Percentiles rank a stretch among this genome's conserved stretches.
Conservation (phyloP, 2,329 filamentous ascomycete species). For the Trichoderma hamatum region DNA sequence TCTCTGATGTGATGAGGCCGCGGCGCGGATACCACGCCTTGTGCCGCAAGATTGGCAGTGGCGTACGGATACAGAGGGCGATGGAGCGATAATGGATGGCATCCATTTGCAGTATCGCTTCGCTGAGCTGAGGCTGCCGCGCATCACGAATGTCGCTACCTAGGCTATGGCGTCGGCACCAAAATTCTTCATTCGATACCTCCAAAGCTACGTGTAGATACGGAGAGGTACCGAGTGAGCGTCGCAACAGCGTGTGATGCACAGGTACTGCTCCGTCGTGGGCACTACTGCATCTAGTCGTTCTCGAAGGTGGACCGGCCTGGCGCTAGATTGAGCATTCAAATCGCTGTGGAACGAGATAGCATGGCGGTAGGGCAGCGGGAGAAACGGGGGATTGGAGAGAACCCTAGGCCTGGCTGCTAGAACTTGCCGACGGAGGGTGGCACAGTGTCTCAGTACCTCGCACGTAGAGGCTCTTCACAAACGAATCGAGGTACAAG, state of each 20-base stretch:
- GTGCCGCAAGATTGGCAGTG: not conserved
- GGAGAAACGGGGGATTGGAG: slow-evolving; percentile 22
- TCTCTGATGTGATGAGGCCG: not conserved
- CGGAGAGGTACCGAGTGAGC: slow-evolving; percentile 16
- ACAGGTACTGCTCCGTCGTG: slow-evolving; percentile 5
- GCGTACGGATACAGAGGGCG: not conserved
- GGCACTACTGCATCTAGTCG: slow-evolving; percentile 14
- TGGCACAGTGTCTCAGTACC: not conserved
- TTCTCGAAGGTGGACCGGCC: slow-evolving; percentile 15
- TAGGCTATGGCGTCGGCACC: not conserved
- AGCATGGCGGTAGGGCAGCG: slow-evolving; percentile 28
- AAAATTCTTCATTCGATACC: not conserved
- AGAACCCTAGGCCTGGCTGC: slow-evolving; percentile 22
- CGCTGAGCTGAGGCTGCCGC: not conserved
- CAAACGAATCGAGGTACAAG: not conserved
- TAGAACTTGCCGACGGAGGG: slow-evolving; percentile 10
- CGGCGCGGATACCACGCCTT: not conserved
- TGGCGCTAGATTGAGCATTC: slow-evolving; percentile 25
- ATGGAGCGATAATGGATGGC: not conserved
- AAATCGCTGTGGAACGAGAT: slow-evolving; percentile 25
- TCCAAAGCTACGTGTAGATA: not conserved
- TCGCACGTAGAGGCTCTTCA: not conserved
- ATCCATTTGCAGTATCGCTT: not conserved
- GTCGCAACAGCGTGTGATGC: not conserved
- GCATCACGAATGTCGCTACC: not conserved